These are phyloP conservation scores for Aspergillus aculeatus DNA, from an alignment of 2,329 filamentous ascomycete species.

Conservation along the genomic window DNA sequence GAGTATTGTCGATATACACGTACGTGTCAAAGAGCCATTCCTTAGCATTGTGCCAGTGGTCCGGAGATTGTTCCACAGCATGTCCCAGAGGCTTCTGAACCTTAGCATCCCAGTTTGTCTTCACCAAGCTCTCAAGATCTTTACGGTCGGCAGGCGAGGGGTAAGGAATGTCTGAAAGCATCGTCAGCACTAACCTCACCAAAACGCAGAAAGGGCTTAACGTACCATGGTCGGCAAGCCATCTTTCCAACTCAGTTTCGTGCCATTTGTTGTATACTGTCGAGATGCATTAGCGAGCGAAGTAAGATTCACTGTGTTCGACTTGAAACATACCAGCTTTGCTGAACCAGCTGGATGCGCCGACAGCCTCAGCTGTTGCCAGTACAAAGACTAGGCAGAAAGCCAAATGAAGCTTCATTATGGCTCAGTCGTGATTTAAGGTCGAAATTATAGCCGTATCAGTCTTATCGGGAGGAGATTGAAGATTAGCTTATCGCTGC, in stretches of 20 bases:
- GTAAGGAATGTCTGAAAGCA: conserved; percentile 67
- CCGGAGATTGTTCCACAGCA: conserved; percentile 71
- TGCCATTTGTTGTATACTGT: conserved; percentile 98
- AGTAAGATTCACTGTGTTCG: background rate
- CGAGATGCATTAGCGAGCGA: background rate
- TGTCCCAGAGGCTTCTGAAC: conserved; percentile 73
- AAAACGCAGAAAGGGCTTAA: background rate
- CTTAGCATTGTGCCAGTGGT: conserved; percentile 70
- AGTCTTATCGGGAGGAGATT: background rate
- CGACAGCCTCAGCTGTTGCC: conserved; percentile 63
- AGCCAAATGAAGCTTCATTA: conserved; percentile 73
- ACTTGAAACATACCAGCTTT: conserved; percentile 68
- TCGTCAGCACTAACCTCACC: conserved; percentile 2
- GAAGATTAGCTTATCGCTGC: background rate
- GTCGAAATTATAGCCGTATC: background rate
- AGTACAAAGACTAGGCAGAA: conserved; percentile 70
- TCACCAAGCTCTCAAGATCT: conserved; percentile 87
- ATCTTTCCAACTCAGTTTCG: conserved; percentile 93
- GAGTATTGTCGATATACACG: conserved; percentile 20
- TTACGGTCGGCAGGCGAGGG: conserved; percentile 89
- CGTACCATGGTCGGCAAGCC: conserved; percentile 79
- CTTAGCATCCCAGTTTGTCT: conserved; percentile 81
- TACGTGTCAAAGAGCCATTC: conserved; percentile 90
- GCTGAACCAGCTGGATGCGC: conserved; percentile 80
- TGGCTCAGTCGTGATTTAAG: conserved; percentile 23